These are phyloP conservation scores for Stenocarpella maydis DNA, from an alignment of 2,329 filamentous ascomycete species.

Conservation along the genomic window DNA sequence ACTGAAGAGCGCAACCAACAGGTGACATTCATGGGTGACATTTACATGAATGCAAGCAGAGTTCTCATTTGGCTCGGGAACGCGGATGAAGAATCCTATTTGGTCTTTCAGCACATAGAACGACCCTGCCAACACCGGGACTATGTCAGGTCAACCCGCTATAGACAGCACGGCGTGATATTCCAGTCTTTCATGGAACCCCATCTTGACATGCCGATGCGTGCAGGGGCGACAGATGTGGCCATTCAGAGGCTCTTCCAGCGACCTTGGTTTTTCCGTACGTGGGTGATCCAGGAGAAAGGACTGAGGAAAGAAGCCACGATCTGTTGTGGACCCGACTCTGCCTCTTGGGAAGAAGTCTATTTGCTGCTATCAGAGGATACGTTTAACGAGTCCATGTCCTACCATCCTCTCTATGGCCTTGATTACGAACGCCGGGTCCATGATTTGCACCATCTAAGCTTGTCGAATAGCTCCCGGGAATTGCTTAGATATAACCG, in stretches of 20 bases:
- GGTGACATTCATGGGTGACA: not conserved
- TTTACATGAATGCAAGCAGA: not conserved
- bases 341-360: not conserved
- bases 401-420: not conserved
- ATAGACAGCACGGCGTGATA: no score
- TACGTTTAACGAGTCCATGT: no score
- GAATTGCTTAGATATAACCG: not conserved
- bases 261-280: conserved; percentile 16
- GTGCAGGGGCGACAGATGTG: not conserved
- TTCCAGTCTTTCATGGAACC: no score
- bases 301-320: conserved; percentile 8
- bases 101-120: not conserved
- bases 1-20: conserved; percentile 1
- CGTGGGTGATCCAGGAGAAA: conserved; percentile 18
- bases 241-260: not conserved
- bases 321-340: conserved; percentile 11
- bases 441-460: not conserved
- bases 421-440: not conserved
- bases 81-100: not conserved
- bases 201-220: not conserved
- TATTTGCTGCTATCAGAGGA: no score
- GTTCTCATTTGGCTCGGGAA: not conserved
- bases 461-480: not conserved
- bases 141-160: not conserved
- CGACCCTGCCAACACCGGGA: not conserved